Conservation (phyloP, 169 alveolate genomes). For the Cryptosporidium viatorum region DNA sequence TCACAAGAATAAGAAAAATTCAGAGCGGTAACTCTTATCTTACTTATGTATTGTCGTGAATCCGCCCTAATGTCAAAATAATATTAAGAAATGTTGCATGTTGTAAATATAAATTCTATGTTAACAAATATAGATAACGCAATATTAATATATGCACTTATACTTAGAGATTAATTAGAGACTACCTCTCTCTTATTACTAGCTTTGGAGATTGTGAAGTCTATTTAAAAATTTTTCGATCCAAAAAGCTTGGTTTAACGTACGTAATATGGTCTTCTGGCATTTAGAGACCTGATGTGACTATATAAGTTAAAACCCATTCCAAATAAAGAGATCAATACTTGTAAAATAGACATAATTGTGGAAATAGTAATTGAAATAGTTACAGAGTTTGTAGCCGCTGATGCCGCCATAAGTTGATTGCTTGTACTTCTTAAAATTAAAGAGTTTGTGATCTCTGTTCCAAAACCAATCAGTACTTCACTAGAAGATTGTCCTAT, state of each 20-base stretch:
- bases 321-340: constrained; percentile 40
- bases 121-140: not conserved
- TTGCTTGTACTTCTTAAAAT: not conserved
- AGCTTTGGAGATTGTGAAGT: not conserved
- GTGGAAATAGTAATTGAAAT: constrained; percentile 34
- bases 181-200: not conserved
- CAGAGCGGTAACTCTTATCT: constrained; percentile 63
- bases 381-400: constrained; percentile 30
- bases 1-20: constrained; percentile 39
- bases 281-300: constrained; percentile 2
- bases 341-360: constrained; percentile 33
- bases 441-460: constrained; percentile 14
- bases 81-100: not conserved
- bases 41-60: constrained; percentile 60
- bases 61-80: constrained; percentile 51
- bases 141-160: no score
- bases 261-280: constrained; percentile 60
- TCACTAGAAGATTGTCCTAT: constrained; percentile 3
- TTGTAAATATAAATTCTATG: not conserved
- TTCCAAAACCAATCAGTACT: not conserved
- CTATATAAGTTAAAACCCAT: constrained; percentile 46
- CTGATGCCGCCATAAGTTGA: not conserved
- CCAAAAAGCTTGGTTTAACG: not conserved
- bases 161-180: no score
- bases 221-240: no score